phyloP scores from a whole-genome alignment of 75 land plant genomes.

The Ceratopteris richardii region DNA sequence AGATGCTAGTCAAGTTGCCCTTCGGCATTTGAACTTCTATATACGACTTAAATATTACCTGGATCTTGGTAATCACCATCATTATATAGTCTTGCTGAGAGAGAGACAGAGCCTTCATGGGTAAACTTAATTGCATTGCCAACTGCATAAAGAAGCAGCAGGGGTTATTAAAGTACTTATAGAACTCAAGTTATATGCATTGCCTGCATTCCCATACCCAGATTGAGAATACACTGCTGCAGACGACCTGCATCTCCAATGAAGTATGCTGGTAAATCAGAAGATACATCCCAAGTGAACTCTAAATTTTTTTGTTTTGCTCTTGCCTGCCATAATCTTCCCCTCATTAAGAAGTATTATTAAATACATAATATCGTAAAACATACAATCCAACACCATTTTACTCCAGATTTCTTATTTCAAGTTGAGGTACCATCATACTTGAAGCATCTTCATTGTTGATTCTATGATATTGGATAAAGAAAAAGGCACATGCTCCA shows the following conservation, averaged over 20 bases:
- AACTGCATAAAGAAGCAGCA: constrained; percentile 18
- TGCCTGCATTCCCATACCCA: constrained; percentile 16
- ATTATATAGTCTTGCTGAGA: constrained; percentile 23
- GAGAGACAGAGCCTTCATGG: constrained; percentile 31
- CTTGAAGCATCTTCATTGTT: constrained; percentile 47
- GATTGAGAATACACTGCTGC: constrained; percentile 37
- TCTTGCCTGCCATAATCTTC: constrained; percentile 21
- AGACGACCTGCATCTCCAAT: constrained; percentile 37
- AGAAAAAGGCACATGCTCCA: constrained; percentile 29
- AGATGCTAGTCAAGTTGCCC: too few species aligned
- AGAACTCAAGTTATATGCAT: too few species aligned
- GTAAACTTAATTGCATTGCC: constrained; percentile 47
- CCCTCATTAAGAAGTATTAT: too few species aligned
- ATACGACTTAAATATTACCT: too few species aligned
- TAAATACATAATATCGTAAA: too few species aligned
- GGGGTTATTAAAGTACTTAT: background rate
- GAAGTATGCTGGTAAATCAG: constrained; percentile 26
- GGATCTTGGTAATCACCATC: constrained; percentile 9
- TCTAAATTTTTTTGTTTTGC: constrained; percentile 36
- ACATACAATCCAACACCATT: too few species aligned
- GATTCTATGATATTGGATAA: constrained; percentile 27
- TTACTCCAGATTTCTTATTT: too few species aligned
- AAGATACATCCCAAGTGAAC: constrained; percentile 30
- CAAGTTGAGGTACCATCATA: too few species aligned
- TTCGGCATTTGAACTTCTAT: too few species aligned